A percentile compares a stretch with the other conserved stretches of the same genome.
Conservation (phyloP, 495 filamentous ascomycete genomes). For the Hypoxylon perforatum region DNA sequence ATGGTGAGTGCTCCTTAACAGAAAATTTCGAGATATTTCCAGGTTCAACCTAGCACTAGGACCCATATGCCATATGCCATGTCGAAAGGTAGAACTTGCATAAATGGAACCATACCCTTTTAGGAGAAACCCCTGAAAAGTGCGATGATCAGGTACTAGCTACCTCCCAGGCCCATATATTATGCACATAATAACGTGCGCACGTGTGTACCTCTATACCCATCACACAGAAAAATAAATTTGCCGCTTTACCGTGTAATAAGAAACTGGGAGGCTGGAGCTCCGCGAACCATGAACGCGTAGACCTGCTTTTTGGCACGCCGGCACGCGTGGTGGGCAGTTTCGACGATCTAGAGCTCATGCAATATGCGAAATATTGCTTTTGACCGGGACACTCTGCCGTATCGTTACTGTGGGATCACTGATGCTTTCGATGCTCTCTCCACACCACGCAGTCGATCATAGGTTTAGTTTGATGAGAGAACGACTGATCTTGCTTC, state of each 20-base stretch:
- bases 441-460: constrained; percentile 8
- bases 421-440: background rate
- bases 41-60: too few species aligned
- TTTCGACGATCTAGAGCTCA: constrained; percentile 34
- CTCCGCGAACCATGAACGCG: constrained; percentile 31
- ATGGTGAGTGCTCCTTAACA: constrained; percentile 13
- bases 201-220: constrained; percentile 8
- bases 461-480: background rate
- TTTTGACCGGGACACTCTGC: background rate
- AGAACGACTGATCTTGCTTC: constrained; percentile 3
- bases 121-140: constrained; percentile 35
- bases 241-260: constrained; percentile 33
- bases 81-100: constrained; percentile 7
- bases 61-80: too few species aligned
- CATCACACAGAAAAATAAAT: constrained; percentile 1
- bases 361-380: constrained; percentile 11
- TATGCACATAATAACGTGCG: constrained; percentile 36
- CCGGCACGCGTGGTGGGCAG: constrained; percentile 8
- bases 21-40: constrained; percentile 13
- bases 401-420: background rate
- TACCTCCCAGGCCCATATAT: constrained; percentile 15
- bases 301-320: constrained; percentile 11
- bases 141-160: constrained; percentile 31
- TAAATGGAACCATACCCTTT: constrained; percentile 20
- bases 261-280: background rate